Conservation (phyloP, 2,329 filamentous ascomycete genomes). For the Alternaria alternata region DNA sequence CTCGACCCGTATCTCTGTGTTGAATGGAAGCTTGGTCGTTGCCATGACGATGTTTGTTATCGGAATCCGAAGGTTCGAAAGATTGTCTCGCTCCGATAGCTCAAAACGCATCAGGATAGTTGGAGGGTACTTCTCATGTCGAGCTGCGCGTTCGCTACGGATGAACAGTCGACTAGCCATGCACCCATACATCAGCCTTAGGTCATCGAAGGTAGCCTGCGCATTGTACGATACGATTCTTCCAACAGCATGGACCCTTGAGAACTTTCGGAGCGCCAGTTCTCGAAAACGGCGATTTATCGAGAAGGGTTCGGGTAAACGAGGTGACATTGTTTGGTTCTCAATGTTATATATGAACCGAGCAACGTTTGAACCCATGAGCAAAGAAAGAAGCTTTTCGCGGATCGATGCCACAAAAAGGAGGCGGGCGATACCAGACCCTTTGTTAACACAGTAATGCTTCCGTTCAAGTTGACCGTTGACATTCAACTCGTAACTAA, state of each 20-base stretch:
- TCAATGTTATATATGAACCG: neutral
- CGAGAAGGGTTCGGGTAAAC: neutral
- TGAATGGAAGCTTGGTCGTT: neutral
- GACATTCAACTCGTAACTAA: neutral
- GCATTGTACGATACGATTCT: neutral
- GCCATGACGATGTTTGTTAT: neutral
- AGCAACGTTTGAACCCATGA: neutral
- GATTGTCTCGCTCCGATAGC: neutral
- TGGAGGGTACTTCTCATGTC: neutral
- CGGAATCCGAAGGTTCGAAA: neutral
- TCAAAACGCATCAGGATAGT: neutral
- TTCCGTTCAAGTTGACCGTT: neutral
- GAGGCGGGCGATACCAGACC: neutral
- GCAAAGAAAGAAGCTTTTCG: neutral
- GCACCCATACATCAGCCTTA: neutral
- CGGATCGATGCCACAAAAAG: neutral
- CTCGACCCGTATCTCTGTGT: neutral
- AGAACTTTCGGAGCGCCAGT: neutral
- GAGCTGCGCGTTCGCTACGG: neutral
- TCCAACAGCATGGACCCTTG: neutral
- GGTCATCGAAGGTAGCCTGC: neutral
- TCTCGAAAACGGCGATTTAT: neutral
- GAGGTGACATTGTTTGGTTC: neutral
- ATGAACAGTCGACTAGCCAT: neutral
- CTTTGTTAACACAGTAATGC: neutral